Percentiles rank a stretch among this genome's conserved stretches.
phyloP scores from a whole-genome alignment of 768 basidiomycete genomes.

The Xerocomus potaroensis region DNA sequence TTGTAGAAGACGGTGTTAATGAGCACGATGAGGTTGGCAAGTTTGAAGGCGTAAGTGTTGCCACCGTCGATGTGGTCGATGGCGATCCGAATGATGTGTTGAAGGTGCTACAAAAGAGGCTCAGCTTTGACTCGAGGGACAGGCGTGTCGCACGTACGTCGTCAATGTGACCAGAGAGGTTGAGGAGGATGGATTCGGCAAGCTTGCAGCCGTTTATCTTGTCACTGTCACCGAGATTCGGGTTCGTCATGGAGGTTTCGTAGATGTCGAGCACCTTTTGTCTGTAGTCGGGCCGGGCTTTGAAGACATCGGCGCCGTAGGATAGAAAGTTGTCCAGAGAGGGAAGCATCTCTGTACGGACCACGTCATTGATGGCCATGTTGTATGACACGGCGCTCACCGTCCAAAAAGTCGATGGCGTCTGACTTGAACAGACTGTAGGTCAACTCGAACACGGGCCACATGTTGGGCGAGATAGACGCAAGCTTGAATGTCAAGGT shows the following conservation, averaged over 20 bases:
- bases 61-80: constrained; percentile 56
- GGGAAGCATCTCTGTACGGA: constrained; percentile 75
- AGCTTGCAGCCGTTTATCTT: constrained; percentile 81
- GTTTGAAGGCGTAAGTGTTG: constrained; percentile 58
- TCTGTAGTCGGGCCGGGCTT: constrained; percentile 67
- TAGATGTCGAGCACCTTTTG: constrained; percentile 83
- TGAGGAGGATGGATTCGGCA: constrained; percentile 77
- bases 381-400: constrained; percentile 33
- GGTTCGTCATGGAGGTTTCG: constrained; percentile 62
- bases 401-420: constrained; percentile 83
- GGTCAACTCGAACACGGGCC: constrained; percentile 82
- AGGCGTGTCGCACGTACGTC: constrained; percentile 49
- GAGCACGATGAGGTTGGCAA: constrained; percentile 80
- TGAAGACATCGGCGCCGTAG: constrained; percentile 74
- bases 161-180: constrained; percentile 71
- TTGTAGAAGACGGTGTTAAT: constrained; percentile 84
- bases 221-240: constrained; percentile 79
- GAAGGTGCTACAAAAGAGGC: constrained; percentile 46
- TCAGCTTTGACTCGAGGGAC: constrained; percentile 2
- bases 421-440: constrained; percentile 80
- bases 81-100: constrained; percentile 59
- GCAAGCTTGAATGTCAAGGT: constrained; percentile 79
- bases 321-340: constrained; percentile 87
- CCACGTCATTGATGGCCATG: not conserved
- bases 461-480: constrained; percentile 74